A percentile compares a stretch with the other conserved stretches of the same genome.
Conservation (phyloP, 108 stramenopile genomes). For the Chaetoceros muelleri region DNA sequence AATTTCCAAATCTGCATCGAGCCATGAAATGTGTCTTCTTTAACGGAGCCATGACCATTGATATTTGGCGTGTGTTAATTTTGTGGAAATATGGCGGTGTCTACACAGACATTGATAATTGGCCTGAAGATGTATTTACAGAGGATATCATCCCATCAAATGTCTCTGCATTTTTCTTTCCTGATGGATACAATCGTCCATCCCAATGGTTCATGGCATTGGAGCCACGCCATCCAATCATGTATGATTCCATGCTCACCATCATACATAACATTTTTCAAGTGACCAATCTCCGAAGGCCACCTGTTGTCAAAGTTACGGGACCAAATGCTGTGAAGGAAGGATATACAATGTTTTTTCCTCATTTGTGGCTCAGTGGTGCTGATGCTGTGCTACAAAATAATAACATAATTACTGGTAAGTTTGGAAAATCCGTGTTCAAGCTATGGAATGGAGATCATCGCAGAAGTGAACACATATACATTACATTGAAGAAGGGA, state of each 20-base stretch:
- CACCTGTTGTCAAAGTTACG: neutral
- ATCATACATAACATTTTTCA: neutral
- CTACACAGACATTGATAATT: slow-evolving; percentile 20
- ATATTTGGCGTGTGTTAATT: slow-evolving; percentile 27
- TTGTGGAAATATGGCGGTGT: slow-evolving; percentile 21
- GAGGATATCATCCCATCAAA: slow-evolving; percentile 9
- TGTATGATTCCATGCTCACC: neutral
- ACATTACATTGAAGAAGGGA: neutral
- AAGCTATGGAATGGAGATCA: neutral
- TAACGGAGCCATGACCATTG: slow-evolving; percentile 27
- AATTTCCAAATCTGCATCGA: slow-evolving; percentile 15
- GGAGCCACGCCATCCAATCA: slow-evolving; percentile 1
- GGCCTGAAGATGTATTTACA: slow-evolving; percentile 3
- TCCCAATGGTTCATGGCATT: slow-evolving; percentile 26
- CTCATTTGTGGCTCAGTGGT: neutral
- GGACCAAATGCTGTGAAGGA: slow-evolving; percentile 1
- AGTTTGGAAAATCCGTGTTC: neutral
- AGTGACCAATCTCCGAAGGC: neutral
- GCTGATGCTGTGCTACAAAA: neutral
- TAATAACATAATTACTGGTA: neutral
- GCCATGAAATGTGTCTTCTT: slow-evolving; percentile 13
- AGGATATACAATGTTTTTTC: neutral
- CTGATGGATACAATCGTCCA: slow-evolving; percentile 16
- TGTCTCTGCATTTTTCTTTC: slow-evolving; percentile 7
- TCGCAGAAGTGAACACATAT: neutral